These are phyloP conservation scores for Gardenia jasminoides DNA, from an alignment of 257 asterid genomes.

Conservation along the genomic window DNA sequence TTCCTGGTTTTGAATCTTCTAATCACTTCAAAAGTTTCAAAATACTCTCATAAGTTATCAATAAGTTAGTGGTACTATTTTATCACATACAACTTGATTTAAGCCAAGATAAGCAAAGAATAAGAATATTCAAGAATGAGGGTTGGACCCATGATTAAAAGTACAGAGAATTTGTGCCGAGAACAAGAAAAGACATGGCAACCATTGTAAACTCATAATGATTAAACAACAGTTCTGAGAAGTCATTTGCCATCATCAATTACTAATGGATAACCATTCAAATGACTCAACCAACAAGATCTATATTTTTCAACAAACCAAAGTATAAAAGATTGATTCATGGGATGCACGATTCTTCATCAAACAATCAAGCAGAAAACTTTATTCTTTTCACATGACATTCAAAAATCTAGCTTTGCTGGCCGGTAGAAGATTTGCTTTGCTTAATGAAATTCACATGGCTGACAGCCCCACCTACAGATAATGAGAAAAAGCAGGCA, in stretches of 20 bases:
- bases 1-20: neutral
- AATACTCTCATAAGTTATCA: neutral
- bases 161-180: neutral
- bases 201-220: neutral
- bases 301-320: neutral
- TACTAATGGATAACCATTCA: too few species aligned
- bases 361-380: neutral
- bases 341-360: constrained; percentile 22
- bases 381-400: constrained; percentile 12
- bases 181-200: neutral
- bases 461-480: neutral
- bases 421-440: constrained; percentile 8
- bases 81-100: neutral
- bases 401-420: constrained; percentile 1
- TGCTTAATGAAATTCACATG: constrained; percentile 22
- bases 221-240: neutral
- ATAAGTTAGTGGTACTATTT: too few species aligned
- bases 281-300: neutral
- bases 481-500: constrained; percentile 7
- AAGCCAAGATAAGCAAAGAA: too few species aligned
- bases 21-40: neutral
- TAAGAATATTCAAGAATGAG: neutral
- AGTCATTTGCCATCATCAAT: too few species aligned
- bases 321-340: neutral
- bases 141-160: neutral